These are phyloP conservation scores for Solanum chmielewskii DNA, from an alignment of 257 asterid species.

Conservation along the genomic window DNA sequence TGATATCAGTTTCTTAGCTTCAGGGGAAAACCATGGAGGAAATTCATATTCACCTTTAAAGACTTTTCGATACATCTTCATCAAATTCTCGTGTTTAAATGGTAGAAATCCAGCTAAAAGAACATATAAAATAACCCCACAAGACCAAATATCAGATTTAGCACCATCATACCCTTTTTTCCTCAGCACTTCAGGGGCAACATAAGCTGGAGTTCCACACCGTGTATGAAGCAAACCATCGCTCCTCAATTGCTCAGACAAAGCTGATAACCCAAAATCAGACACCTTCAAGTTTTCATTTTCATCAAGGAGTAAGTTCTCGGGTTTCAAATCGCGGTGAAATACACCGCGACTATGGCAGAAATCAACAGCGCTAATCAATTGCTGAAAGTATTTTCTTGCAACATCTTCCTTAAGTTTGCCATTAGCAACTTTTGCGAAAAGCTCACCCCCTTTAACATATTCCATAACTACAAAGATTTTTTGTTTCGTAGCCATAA, in stretches of 20 bases:
- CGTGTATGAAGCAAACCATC: conserved; percentile 74
- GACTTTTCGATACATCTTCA: conserved; percentile 64
- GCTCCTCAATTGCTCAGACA: conserved; percentile 48
- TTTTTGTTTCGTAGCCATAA: conserved; percentile 69
- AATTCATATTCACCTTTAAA: conserved; percentile 56
- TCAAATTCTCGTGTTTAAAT: conserved; percentile 55
- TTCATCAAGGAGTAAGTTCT: conserved; percentile 66
- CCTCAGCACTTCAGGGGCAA: conserved; percentile 68
- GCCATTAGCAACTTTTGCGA: conserved; percentile 43
- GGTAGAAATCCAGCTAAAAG: conserved; percentile 68
- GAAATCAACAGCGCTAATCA: conserved; percentile 62
- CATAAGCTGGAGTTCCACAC: conserved; percentile 86
- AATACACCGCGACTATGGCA: conserved; percentile 86
- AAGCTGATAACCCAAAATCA: conserved; percentile 72
- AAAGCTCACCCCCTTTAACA: conserved; percentile 72
- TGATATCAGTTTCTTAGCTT: conserved; percentile 40
- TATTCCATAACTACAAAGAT: conserved; percentile 71
- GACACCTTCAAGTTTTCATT: conserved; percentile 54
- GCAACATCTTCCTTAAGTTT: conserved; percentile 46
- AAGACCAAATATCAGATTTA: conserved; percentile 78
- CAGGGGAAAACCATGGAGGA: conserved; percentile 68
- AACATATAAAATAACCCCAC: conserved; percentile 71
- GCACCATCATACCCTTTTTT: conserved; percentile 75
- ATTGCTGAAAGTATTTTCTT: conserved; percentile 65
- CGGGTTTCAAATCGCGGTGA: conserved; percentile 74